phyloP scores from a whole-genome alignment of 1,139 yeast species.

The Yamadazyma pseudoaaseri region DNA sequence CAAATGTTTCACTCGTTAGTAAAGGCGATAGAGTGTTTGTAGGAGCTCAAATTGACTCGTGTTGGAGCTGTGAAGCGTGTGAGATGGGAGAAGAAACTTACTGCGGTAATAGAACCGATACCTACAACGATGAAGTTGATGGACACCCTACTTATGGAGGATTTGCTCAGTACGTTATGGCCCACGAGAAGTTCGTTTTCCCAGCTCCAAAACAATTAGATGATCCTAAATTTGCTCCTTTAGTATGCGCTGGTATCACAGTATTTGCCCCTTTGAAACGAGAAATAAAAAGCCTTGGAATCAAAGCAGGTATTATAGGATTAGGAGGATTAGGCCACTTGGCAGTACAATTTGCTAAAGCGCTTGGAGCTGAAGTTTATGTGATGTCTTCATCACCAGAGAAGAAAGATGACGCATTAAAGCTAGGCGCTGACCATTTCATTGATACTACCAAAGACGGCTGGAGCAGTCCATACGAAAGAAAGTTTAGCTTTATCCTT shows the following conservation, averaged over 20 bases:
- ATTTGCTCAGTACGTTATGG: slow-evolving; percentile 52
- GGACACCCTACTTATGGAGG: slow-evolving; percentile 52
- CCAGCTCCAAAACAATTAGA: slow-evolving; percentile 51
- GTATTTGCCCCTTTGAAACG: slow-evolving; percentile 52
- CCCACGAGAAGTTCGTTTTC: slow-evolving; percentile 50
- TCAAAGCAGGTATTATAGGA: slow-evolving; percentile 42
- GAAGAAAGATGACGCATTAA: slow-evolving; percentile 31
- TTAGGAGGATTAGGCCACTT: slow-evolving; percentile 44
- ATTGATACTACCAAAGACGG: slow-evolving; percentile 31
- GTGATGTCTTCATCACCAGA: slow-evolving; percentile 33
- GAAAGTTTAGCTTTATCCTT: slow-evolving; percentile 43
- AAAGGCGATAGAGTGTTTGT: slow-evolving; percentile 60
- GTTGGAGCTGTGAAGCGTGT: slow-evolving; percentile 48
- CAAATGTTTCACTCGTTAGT: slow-evolving; percentile 39
- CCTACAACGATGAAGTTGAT: slow-evolving; percentile 40
- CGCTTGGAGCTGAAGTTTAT: slow-evolving; percentile 37
- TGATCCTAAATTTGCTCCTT: slow-evolving; percentile 52
- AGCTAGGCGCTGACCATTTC: slow-evolving; percentile 35
- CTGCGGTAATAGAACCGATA: slow-evolving; percentile 40
- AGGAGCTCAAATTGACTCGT: slow-evolving; percentile 52
- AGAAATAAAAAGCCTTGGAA: slow-evolving; percentile 24
- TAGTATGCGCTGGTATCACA: slow-evolving; percentile 65
- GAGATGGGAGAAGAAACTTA: slow-evolving; percentile 42
- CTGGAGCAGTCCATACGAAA: slow-evolving; percentile 26
- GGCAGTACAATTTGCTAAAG: slow-evolving; percentile 37